A percentile compares a stretch with the other conserved stretches of the same genome.
Conservation (phyloP, 345 rosid genomes). For the Cardamine resedifolia region DNA sequence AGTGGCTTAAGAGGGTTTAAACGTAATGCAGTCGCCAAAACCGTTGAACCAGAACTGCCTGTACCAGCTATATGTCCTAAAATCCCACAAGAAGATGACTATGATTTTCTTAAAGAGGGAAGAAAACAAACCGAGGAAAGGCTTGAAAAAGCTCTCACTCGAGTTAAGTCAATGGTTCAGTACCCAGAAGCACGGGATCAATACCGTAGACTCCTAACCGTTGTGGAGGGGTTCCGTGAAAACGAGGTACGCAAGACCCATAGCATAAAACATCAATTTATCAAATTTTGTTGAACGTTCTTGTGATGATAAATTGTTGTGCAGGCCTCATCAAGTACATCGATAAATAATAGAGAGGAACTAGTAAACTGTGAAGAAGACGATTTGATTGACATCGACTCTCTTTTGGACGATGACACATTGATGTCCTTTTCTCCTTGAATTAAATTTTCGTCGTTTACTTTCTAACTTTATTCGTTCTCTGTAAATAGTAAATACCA, state of each 20-base stretch:
- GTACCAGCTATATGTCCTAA: slow-evolving; percentile 16
- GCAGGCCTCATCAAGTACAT: slow-evolving; percentile 35
- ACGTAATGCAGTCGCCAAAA: slow-evolving; percentile 47
- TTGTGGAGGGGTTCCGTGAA: slow-evolving; percentile 67
- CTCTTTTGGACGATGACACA: slow-evolving; percentile 66
- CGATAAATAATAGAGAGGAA: slow-evolving; percentile 37
- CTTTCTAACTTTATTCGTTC: slow-evolving; percentile 17
- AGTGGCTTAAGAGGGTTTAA: slow-evolving; percentile 83
- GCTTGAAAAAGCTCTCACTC: slow-evolving; percentile 75
- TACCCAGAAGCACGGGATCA: slow-evolving; percentile 86
- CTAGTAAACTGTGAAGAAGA: slow-evolving; percentile 40
- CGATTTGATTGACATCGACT: slow-evolving; percentile 55
- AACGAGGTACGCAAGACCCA: slow-evolving; percentile 49
- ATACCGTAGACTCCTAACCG: slow-evolving; percentile 78
- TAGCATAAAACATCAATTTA: not conserved
- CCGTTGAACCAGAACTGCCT: slow-evolving; percentile 39
- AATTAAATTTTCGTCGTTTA: not conserved
- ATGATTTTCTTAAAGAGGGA: slow-evolving; percentile 85
- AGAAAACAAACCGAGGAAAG: slow-evolving; percentile 91
- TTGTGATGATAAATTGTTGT: slow-evolving; percentile 21
- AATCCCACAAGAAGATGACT: slow-evolving; percentile 60
- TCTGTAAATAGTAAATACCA: slow-evolving; percentile 42
- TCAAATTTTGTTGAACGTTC: not conserved
- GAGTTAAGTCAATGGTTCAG: slow-evolving; percentile 94
- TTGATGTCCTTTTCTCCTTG: slow-evolving; percentile 72